A percentile compares a stretch with the other conserved stretches of the same genome.
These are phyloP conservation scores for Hypoxylon sp. DNA, from an alignment of 2,329 filamentous ascomycete genomes.

Conservation along the genomic window DNA sequence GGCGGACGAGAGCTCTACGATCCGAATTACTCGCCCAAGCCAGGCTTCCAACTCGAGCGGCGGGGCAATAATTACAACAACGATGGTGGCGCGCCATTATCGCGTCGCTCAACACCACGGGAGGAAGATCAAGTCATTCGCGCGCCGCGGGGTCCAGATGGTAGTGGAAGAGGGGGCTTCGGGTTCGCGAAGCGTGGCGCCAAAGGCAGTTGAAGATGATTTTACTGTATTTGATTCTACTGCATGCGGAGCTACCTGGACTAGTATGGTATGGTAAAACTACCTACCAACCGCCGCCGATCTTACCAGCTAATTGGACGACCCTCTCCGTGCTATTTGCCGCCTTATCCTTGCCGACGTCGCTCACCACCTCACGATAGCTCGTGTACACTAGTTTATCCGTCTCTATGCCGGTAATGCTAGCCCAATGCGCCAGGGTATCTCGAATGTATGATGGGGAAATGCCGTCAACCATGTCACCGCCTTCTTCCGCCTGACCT, in stretches of 20 bases:
- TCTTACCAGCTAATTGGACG: constrained; percentile 88
- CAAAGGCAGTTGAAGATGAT: constrained; percentile 60
- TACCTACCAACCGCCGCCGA: constrained; percentile 92
- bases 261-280: neutral
- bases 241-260: constrained; percentile 41
- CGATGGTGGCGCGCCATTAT: constrained; percentile 54
- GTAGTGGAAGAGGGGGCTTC: constrained; percentile 81
- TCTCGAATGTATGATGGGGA: constrained; percentile 75
- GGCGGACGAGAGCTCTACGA: constrained; percentile 79
- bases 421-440: constrained; percentile 82
- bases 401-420: constrained; percentile 77
- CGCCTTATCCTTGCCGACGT: constrained; percentile 84
- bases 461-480: constrained; percentile 73
- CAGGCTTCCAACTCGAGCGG: constrained; percentile 66
- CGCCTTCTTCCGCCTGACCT: constrained; percentile 41
- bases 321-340: constrained; percentile 82
- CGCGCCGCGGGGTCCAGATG: constrained; percentile 83
- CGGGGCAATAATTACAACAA: constrained; percentile 54
- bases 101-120: constrained; percentile 65
- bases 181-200: constrained; percentile 78
- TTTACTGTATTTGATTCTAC: constrained; percentile 48
- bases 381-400: constrained; percentile 85
- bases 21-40: constrained; percentile 77
- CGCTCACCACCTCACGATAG: constrained; percentile 92
- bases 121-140: constrained; percentile 78